Conservation (phyloP, 257 asterid species). For the Solanum gracilifrons region DNA sequence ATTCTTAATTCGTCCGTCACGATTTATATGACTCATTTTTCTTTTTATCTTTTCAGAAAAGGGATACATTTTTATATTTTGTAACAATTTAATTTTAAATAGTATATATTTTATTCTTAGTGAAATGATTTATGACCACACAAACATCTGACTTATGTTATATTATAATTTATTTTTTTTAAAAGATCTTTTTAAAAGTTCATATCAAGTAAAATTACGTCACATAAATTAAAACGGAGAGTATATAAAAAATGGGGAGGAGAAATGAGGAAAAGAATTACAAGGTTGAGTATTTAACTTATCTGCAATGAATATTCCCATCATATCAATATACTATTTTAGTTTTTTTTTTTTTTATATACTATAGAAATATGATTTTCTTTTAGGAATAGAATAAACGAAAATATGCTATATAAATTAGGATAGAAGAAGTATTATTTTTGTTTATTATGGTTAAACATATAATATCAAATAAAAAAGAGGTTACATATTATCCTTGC, state of each 20-base stretch:
- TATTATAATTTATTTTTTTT: too few relatives aligned
- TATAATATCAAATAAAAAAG: too few relatives aligned
- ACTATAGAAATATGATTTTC: background rate
- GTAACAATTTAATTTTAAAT: background rate
- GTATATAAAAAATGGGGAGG: background rate
- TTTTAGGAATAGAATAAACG: too few relatives aligned
- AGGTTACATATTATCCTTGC: background rate
- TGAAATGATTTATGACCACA: too few relatives aligned
- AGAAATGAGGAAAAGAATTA: background rate
- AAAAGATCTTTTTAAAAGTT: too few relatives aligned
- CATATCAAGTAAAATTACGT: too few relatives aligned
- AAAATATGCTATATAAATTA: too few relatives aligned
- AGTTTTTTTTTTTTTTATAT: too few relatives aligned
- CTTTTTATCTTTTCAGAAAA: rapidly evolving
- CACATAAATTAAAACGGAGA: background rate
- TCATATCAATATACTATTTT: too few relatives aligned
- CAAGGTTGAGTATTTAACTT: background rate
- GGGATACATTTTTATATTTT: rapidly evolving
- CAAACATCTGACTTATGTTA: too few relatives aligned
- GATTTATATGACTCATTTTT: too few relatives aligned
- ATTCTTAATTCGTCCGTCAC: background rate
- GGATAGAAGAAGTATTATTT: background rate
- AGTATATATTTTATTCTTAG: too few relatives aligned
- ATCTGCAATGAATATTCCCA: background rate
- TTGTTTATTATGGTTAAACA: background rate